A percentile compares a stretch with the other conserved stretches of the same genome.
These are phyloP conservation scores for Ascochyta clinopodiicola DNA, from an alignment of 2,329 filamentous ascomycete species.

Conservation along the genomic window DNA sequence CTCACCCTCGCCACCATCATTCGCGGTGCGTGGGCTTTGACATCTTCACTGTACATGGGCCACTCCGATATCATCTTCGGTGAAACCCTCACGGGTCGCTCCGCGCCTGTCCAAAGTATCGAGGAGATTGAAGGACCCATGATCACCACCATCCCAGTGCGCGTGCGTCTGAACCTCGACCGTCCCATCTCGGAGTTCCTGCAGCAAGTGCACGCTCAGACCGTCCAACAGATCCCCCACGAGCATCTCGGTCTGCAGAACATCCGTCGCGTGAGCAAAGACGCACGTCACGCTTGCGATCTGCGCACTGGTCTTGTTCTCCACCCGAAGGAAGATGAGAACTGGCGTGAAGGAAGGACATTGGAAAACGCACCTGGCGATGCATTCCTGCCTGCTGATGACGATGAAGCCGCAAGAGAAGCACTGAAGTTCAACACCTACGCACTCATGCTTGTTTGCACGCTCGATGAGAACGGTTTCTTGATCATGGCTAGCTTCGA, in stretches of 20 bases:
- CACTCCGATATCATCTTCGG: constrained; percentile 63
- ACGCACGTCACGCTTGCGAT: constrained; percentile 46
- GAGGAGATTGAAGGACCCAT: constrained; percentile 66
- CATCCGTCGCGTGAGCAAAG: constrained; percentile 56
- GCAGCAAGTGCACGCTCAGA: constrained; percentile 62
- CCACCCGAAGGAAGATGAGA: constrained; percentile 44
- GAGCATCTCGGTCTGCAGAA: constrained; percentile 69
- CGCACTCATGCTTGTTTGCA: constrained; percentile 70
- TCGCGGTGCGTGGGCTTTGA: constrained; percentile 66
- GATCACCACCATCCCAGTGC: constrained; percentile 66
- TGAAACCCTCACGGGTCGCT: constrained; percentile 65
- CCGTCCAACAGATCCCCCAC: constrained; percentile 65
- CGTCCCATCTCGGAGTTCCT: constrained; percentile 60
- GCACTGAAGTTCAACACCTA: constrained; percentile 65
- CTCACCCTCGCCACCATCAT: constrained; percentile 60
- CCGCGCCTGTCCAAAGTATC: constrained; percentile 53
- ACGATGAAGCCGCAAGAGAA: constrained; percentile 64
- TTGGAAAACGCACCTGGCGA: constrained; percentile 52
- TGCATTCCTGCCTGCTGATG: constrained; percentile 62
- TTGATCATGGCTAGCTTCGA: constrained; percentile 70
- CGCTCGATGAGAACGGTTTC: constrained; percentile 62
- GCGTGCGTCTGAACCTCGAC: constrained; percentile 55
- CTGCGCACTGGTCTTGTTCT: constrained; percentile 47
- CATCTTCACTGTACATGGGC: constrained; percentile 63
- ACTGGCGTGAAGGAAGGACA: constrained; percentile 20